A percentile compares a stretch with the other conserved stretches of the same genome.
Evolutionary conservation across 2,329 filamentous ascomycete genomes (phyloP).

Genomic region (Furcasterigmium furcatum): DNA sequence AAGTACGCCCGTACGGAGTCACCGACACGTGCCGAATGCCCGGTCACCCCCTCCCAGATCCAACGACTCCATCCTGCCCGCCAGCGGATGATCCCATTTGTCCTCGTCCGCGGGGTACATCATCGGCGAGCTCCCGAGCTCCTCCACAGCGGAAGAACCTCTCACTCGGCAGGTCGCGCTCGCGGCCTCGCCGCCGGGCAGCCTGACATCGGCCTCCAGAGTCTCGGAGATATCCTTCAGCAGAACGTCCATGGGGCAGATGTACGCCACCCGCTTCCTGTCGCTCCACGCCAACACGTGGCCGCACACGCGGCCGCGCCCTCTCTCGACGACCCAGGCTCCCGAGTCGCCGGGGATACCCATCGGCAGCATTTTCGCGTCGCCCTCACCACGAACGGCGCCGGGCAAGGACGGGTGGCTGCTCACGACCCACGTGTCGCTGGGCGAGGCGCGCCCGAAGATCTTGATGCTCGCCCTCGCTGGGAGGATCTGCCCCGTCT

Average conservation of each 20-base stretch:
- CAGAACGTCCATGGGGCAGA: constrained; percentile 91
- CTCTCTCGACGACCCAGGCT: constrained; percentile 85
- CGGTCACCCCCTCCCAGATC: constrained; percentile 21
- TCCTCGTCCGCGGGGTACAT: too few relatives aligned
- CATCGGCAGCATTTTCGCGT: constrained; percentile 32
- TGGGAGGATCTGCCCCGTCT: constrained; percentile 73
- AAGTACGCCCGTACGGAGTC: constrained; percentile 7
- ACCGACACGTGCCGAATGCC: constrained; percentile 14
- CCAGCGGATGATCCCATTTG: too few relatives aligned
- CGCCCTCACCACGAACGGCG: constrained; percentile 5
- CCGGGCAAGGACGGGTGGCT: constrained; percentile 26
- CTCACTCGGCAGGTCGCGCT: too few relatives aligned
- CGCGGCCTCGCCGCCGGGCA: constrained; percentile 55
- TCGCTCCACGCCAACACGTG: constrained; percentile 88
- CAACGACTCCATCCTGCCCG: constrained; percentile 26
- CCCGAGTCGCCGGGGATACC: constrained; percentile 86
- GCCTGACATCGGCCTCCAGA: constrained; percentile 68
- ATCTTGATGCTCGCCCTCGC: constrained; percentile 84
- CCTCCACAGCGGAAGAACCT: neutral
- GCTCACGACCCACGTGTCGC: constrained; percentile 63
- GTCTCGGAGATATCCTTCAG: constrained; percentile 82
- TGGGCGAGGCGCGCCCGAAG: constrained; percentile 77
- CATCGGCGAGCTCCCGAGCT: too few relatives aligned
- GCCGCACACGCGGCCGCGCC: constrained; percentile 76
- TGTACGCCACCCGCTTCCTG: constrained; percentile 79